Evolutionary conservation across 371 early-diverging fungal genomes (phyloP).

Genomic region (Entomophthora muscae): DNA sequence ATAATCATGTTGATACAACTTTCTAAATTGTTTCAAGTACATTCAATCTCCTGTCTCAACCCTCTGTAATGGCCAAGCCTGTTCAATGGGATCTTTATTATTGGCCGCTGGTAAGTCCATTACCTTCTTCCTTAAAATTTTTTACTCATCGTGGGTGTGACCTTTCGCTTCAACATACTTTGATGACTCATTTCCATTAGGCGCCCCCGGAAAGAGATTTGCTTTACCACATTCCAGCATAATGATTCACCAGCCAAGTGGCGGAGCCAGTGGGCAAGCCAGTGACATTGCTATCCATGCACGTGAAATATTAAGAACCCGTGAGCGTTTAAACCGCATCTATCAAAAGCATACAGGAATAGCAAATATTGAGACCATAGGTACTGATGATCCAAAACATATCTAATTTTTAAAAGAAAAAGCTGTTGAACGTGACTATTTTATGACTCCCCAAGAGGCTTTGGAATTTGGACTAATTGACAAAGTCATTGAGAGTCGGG

Average conservation of each 20-base stretch:
- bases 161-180: too few relatives aligned
- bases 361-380: conserved; percentile 62
- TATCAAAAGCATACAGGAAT: conserved; percentile 73
- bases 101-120: conserved; percentile 52
- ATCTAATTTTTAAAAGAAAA: conserved; percentile 27
- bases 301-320: conserved; percentile 75
- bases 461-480: conserved; percentile 86
- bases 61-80: conserved; percentile 90
- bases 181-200: too few relatives aligned
- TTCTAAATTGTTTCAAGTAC: conserved; percentile 46
- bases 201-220: conserved; percentile 72
- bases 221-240: conserved; percentile 83
- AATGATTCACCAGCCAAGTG: conserved; percentile 96
- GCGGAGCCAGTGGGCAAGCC: conserved; percentile 94
- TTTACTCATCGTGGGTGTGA: too few relatives aligned
- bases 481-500: conserved; percentile 36
- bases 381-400: conserved; percentile 18
- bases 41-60: conserved; percentile 86
- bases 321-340: conserved; percentile 72
- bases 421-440: conserved; percentile 86
- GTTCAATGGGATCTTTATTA: conserved; percentile 93
- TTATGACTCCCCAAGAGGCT: conserved; percentile 86
- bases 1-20: too few relatives aligned
- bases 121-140: not conserved
- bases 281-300: conserved; percentile 96